Evolutionary conservation across 768 basidiomycete genomes (phyloP), one percentile per base, ranked within the genome.

Genomic region (Lyophyllum semitale): DNA sequence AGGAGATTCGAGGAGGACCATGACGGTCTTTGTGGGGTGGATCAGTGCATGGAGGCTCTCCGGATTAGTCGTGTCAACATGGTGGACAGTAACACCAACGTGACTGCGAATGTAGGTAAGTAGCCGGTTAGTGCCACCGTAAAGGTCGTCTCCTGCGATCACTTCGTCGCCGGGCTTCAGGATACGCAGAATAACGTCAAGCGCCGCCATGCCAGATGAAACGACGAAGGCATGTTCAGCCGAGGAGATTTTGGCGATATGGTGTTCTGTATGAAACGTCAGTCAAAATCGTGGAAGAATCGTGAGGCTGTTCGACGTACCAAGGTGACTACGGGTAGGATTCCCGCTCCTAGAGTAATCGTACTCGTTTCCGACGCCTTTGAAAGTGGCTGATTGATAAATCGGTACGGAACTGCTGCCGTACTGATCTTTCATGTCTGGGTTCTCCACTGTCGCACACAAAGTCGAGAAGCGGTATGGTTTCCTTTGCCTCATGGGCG

Each of bases 301-400:
- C 22, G 33, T 18, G 32, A 49, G 49, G 18, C 29, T 41, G 9
- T 42, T 32, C 18, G 38, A 70, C 74, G 52, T 57, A 97, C 96
- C 92, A 55, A 99, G 84, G 72, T 97, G 94, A 48, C 86, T 94
- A 68, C 97, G 80, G 8, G 97, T 99, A 2, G 97, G 97, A 71
- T 99, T 99, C 27, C 97, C 97, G 65, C 92, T 94, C 57, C 97
- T 81, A 12, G 91, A 82, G 73, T 98, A 99, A 73, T 98, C 96
- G 67, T 95, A 99, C 63, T 88, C 83, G 48, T 89, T 91, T 17
- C 79, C 81, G 40, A 96, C 76, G 43, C 96, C 97, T 75, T 98
- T 98, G 84, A 99, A 98, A 0, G 97, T 99, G 8, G 97, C 85
- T 1, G 94, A 90, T 75, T 98, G 97, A 73, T 98, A 99, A 72